phyloP scores from a whole-genome alignment of 805 yeast species.

The Candida namnaoensis region DNA sequence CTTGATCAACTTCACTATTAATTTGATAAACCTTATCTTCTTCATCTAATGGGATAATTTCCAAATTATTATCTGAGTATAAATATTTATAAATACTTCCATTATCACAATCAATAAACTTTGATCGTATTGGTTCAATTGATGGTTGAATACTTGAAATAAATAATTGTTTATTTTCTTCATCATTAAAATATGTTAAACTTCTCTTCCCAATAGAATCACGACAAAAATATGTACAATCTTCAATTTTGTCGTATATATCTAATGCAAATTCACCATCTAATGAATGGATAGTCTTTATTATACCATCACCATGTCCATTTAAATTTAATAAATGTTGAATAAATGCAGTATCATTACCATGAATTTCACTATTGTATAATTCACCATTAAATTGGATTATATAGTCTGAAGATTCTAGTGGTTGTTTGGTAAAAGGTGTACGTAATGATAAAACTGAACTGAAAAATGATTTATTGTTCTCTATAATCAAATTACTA shows the following conservation, averaged over 20 bases:
- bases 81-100: conserved; percentile 41
- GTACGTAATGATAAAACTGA: conserved; percentile 75
- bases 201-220: conserved; percentile 81
- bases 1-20: conserved; percentile 12
- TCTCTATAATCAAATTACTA: conserved; percentile 14
- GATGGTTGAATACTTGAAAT: conserved; percentile 15
- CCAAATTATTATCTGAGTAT: conserved; percentile 11
- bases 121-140: conserved; percentile 15
- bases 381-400: conserved; percentile 91
- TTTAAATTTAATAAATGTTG: conserved; percentile 23
- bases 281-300: conserved; percentile 31
- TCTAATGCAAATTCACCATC: conserved; percentile 81
- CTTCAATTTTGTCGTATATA: conserved; percentile 31
- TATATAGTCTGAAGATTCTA: conserved; percentile 25
- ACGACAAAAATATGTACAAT: conserved; percentile 64
- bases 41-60: neutral
- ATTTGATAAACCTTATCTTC: conserved; percentile 11
- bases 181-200: conserved; percentile 34
- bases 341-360: conserved; percentile 61
- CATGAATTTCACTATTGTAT: conserved; percentile 48
- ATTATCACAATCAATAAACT: conserved; percentile 46
- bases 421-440: conserved; percentile 77
- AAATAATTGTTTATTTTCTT: conserved; percentile 1
- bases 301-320: conserved; percentile 23
- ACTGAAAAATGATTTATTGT: conserved; percentile 16